Evolutionary conservation across 1,139 yeast genomes (phyloP).

Genomic region (Torulaspora pretoriensis): DNA sequence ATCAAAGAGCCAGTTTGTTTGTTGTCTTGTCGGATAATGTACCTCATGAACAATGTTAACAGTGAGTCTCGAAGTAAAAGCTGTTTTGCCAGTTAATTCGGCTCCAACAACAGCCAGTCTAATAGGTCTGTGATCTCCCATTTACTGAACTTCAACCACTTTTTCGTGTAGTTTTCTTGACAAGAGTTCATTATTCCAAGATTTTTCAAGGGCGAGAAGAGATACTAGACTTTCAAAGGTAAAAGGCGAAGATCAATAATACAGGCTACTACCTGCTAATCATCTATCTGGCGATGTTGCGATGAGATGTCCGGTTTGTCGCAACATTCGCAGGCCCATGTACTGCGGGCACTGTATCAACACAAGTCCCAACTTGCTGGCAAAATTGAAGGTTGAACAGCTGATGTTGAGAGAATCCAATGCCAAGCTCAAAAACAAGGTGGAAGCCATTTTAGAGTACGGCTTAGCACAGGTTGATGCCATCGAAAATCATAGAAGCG

Average conservation of each 20-base stretch:
- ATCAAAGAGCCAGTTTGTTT: conserved; percentile 52
- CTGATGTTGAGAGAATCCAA: conserved; percentile 18
- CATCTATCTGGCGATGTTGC: conserved; percentile 5
- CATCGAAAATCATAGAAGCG: conserved; percentile 7
- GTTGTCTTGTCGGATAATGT: conserved; percentile 62
- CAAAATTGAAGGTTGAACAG: conserved; percentile 21
- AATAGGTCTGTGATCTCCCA: conserved; percentile 30
- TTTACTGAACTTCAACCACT: not conserved
- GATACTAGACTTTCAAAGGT: not conserved
- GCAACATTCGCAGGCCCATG: conserved; percentile 20
- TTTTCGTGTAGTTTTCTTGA: not conserved
- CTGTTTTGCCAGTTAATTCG: conserved; percentile 41
- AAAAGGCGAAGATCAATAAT: not conserved
- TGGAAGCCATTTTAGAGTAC: conserved; percentile 21
- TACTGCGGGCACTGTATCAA: conserved; percentile 31
- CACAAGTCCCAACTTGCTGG: conserved; percentile 27
- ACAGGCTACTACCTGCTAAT: not conserved
- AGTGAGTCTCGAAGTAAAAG: conserved; percentile 46
- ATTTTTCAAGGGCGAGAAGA: conserved; percentile 1
- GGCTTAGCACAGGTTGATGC: conserved; percentile 14
- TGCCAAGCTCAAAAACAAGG: conserved; percentile 16
- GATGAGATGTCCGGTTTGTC: conserved; percentile 27
- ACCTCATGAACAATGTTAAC: conserved; percentile 44
- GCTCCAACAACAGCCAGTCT: conserved; percentile 37
- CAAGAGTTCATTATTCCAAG: not conserved